A percentile compares a stretch with the other conserved stretches of the same genome.
phyloP scores from a whole-genome alignment of 176 grass and related monocot genomes.

The barley (Hordeum vulgare) region DNA sequence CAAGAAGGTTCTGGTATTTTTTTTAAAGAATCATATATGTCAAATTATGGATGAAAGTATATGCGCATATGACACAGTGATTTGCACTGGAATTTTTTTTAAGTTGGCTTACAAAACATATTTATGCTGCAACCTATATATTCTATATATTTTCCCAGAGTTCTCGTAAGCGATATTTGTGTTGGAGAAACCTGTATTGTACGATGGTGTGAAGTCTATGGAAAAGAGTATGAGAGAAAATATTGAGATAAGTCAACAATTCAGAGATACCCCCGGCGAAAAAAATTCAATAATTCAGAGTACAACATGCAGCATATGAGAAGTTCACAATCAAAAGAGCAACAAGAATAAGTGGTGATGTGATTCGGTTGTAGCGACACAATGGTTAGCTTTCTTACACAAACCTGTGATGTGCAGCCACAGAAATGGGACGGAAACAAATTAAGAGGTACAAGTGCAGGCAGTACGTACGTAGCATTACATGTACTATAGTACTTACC shows the following conservation, averaged over 20 bases:
- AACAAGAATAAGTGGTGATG: background rate
- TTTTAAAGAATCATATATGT: too few relatives aligned
- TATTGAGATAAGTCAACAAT: background rate
- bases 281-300: background rate
- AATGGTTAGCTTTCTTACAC: slow-evolving; percentile 34
- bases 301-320: background rate
- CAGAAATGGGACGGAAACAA: background rate
- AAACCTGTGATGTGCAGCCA: slow-evolving; percentile 11
- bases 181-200: too few relatives aligned
- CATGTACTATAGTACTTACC: background rate
- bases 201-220: too few relatives aligned
- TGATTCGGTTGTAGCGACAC: background rate
- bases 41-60: too few relatives aligned
- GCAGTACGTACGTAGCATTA: background rate
- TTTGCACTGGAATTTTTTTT: too few relatives aligned
- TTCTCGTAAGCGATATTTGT: background rate
- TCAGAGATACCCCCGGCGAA: too few relatives aligned
- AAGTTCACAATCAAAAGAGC: background rate
- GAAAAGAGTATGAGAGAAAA: background rate
- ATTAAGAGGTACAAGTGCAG: background rate
- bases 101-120: too few relatives aligned
- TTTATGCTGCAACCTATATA: too few relatives aligned
- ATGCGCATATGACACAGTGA: too few relatives aligned
- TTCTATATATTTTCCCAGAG: too few relatives aligned
- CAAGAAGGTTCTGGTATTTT: too few relatives aligned